A percentile compares a stretch with the other conserved stretches of the same genome.
These are phyloP conservation scores for Parachlorella kessleri DNA, from an alignment of 139 green algal genomes.

Conservation along the genomic window DNA sequence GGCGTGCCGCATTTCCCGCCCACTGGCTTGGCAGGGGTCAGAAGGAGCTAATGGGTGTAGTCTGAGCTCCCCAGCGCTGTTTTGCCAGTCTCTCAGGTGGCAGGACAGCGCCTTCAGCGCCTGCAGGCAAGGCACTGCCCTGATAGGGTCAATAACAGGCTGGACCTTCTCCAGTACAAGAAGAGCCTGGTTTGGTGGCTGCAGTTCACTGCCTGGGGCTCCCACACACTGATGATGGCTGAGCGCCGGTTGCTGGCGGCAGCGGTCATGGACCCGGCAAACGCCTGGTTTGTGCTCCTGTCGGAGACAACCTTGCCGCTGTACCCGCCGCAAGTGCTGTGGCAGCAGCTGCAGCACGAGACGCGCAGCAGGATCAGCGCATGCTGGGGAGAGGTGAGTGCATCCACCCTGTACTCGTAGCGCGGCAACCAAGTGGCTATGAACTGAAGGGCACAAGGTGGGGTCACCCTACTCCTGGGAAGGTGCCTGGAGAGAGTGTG, in stretches of 20 bases:
- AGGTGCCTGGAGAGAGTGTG: not conserved
- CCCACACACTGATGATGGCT: slow-evolving; percentile 21
- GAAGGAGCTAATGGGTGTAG: not conserved
- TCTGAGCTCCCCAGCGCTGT: not conserved
- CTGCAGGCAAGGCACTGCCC: not conserved
- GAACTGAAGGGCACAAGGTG: not conserved
- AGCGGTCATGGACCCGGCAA: slow-evolving; percentile 41
- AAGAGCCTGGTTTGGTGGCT: not conserved
- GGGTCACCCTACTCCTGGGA: not conserved
- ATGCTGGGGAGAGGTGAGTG: slow-evolving; percentile 1
- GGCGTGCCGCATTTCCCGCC: not conserved
- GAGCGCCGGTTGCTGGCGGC: slow-evolving; percentile 33
- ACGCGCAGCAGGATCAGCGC: not conserved
- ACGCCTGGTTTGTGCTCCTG: slow-evolving; percentile 42
- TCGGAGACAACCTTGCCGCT: slow-evolving; percentile 43
- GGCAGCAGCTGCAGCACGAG: slow-evolving; percentile 41
- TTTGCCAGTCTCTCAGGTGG: no score
- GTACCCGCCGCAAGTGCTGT: slow-evolving; percentile 42
- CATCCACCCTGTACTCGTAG: not conserved
- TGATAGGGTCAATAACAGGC: not conserved
- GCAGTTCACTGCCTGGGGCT: slow-evolving; percentile 26
- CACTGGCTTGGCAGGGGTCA: not conserved
- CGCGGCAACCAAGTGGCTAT: not conserved
- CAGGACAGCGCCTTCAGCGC: not conserved
- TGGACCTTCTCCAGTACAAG: no score